These are phyloP conservation scores for Candida dajiaensis DNA, from an alignment of 805 yeast species.

Conservation along the genomic window DNA sequence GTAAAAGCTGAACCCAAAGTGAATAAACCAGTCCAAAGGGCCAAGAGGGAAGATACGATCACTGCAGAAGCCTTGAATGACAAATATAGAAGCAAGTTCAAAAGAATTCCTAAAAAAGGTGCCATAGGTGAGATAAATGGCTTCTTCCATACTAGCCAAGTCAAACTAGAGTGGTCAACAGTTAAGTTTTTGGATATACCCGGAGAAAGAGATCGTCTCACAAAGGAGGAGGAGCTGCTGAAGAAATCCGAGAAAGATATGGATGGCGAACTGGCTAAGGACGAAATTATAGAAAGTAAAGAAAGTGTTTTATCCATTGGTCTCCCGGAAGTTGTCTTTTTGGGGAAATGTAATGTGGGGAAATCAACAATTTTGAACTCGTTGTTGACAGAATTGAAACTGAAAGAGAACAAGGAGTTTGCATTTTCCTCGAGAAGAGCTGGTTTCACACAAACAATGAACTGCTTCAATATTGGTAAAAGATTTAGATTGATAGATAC, in stretches of 20 bases:
- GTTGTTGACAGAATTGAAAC: constrained; percentile 37
- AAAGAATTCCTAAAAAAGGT: constrained; percentile 13
- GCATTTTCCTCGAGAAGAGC: constrained; percentile 53
- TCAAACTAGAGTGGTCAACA: constrained; percentile 56
- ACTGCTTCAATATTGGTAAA: constrained; percentile 63
- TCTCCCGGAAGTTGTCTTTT: constrained; percentile 68
- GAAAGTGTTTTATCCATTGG: constrained; percentile 21
- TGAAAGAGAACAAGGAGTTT: constrained; percentile 26
- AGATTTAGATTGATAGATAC: constrained; percentile 68
- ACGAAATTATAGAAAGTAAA: constrained; percentile 3
- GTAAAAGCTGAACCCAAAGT: not conserved
- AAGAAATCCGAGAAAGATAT: constrained; percentile 10
- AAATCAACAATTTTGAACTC: constrained; percentile 73
- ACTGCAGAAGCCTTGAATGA: constrained; percentile 12
- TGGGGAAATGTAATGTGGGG: constrained; percentile 86
- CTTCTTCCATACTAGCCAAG: constrained; percentile 42
- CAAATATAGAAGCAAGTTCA: constrained; percentile 14
- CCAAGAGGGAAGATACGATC: constrained; percentile 1
- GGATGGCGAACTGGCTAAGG: constrained; percentile 6
- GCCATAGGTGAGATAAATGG: constrained; percentile 25
- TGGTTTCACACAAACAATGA: constrained; percentile 57
- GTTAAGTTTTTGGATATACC: constrained; percentile 51
- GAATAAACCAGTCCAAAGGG: not conserved
- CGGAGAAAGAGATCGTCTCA: constrained; percentile 35
- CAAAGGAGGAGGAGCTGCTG: constrained; percentile 10